Percentiles rank a stretch among this genome's conserved stretches.
Evolutionary conservation across 306 rosid genomes (phyloP).

Genomic region (Chamaecrista fasciculata): DNA sequence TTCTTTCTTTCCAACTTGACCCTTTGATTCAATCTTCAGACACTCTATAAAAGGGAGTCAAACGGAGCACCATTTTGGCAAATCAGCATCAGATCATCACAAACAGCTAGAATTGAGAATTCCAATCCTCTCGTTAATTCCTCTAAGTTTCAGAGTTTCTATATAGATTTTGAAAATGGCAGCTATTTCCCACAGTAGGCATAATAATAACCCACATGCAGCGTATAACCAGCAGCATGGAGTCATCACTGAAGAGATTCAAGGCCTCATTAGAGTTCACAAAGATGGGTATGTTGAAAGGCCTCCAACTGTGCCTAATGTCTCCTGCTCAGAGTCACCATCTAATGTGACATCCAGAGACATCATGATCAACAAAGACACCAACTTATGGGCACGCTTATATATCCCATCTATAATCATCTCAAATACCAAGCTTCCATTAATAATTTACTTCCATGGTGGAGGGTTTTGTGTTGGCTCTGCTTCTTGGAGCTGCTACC

Average conservation of each 20-base stretch:
- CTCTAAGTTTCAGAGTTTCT: conserved; percentile 19
- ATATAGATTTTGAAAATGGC: conserved; percentile 46
- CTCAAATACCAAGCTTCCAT: conserved; percentile 36
- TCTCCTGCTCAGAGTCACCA: conserved; percentile 42
- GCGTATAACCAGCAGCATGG: conserved; percentile 39
- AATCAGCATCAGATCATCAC: conserved; percentile 33
- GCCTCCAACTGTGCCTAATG: conserved; percentile 54
- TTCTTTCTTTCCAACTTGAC: conserved; percentile 23
- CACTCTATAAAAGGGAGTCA: conserved; percentile 50
- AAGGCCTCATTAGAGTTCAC: conserved; percentile 69
- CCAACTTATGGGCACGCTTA: conserved; percentile 66
- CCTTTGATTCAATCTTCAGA: background rate
- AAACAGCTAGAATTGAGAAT: no score
- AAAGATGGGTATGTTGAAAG: conserved; percentile 70
- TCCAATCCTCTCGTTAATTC: background rate
- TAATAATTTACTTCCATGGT: conserved; percentile 82
- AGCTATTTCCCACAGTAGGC: conserved; percentile 37
- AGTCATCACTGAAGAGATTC: conserved; percentile 54
- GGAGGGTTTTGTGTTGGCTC: conserved; percentile 97
- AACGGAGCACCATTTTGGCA: conserved; percentile 24
- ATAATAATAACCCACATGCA: conserved; percentile 29
- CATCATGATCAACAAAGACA: conserved; percentile 50
- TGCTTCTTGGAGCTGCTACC: conserved; percentile 87
- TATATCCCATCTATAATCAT: conserved; percentile 35
- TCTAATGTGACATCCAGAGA: conserved; percentile 50